Evolutionary conservation across 2,329 filamentous ascomycete genomes (phyloP), one percentile per base, ranked within the genome.

Genomic region (Myrmaecium sp.): DNA sequence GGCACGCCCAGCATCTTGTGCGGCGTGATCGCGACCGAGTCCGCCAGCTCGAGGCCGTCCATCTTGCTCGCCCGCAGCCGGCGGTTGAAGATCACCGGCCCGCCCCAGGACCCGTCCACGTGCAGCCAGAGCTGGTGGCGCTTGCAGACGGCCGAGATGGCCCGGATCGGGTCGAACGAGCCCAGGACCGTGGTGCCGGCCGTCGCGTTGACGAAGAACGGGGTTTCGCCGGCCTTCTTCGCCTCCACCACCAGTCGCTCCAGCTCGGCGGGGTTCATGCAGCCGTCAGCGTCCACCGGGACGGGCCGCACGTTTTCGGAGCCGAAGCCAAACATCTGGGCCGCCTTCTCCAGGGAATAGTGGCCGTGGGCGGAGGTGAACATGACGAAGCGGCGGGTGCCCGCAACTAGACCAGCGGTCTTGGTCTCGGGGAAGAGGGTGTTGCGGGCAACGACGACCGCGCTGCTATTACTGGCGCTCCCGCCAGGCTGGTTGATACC

Each of bases 1-100:
- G 89, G 86, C 3, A 82, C 79, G 31, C 81, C 81, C 46, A 95
- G 67, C 89, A 95, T 95, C 57, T 95, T 95, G 57, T 98, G 89
- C 30, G 89, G 84, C 51, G 92, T 95, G 29, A 93, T 68, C 2
- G 83, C 81, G 20, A 95, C 60, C 9, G 73, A 81, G 51, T 94
- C 67, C 6, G 84, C 89, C 21, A 75, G 62, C 23, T 83, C 64
- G 2, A 66, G 60, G 9, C 86, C 86, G 1, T 57, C 49, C 6
- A 95, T 57, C 44, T 82, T 79, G 28, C 55, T 40, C 23, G 57
- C 58, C 22, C 78, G 36, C n/a, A 61, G 41, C 1, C 72, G 78
- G 54, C 29, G 9, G 34, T 42, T 43, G 40, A 95, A 94, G 36
- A 80, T 64, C 32, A 79, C 81, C 1, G 74, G 66, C 1, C 83